Conservation (phyloP, 2,329 filamentous ascomycete species). For the Acarospora socialis region DNA sequence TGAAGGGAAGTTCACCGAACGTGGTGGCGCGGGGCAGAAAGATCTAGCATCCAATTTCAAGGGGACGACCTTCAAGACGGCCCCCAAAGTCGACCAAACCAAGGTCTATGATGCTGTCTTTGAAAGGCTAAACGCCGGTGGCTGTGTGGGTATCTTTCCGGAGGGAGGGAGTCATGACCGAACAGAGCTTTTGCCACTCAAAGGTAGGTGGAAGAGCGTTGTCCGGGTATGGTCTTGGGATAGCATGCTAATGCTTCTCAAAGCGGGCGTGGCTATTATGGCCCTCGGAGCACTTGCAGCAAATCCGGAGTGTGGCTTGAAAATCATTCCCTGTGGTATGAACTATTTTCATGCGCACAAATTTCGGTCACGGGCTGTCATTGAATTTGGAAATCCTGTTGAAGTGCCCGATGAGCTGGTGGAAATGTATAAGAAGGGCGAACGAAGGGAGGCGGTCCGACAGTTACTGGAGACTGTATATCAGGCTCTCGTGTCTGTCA, state of each 20-base stretch:
- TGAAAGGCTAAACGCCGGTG: conserved; percentile 62
- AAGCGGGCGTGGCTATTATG: conserved; percentile 94
- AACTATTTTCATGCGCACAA: conserved; percentile 99
- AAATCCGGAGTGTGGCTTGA: conserved; percentile 73
- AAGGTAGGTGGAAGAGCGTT: conserved; percentile 35
- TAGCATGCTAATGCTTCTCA: conserved; percentile 8
- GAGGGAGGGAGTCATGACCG: conserved; percentile 94
- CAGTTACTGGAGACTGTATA: conserved; percentile 76
- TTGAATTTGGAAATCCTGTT: conserved; percentile 85
- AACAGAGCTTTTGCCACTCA: conserved; percentile 78
- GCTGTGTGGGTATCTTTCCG: conserved; percentile 91
- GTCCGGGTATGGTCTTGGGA: conserved; percentile 4
- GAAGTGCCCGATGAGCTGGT: conserved; percentile 73
- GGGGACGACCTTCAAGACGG: conserved; percentile 73
- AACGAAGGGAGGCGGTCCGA: conserved; percentile 75
- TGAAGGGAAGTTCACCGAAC: conserved; percentile 48
- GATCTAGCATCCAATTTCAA: conserved; percentile 43
- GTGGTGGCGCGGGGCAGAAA: conserved; percentile 37
- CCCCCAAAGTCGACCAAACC: conserved; percentile 87
- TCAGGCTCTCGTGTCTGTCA: conserved; percentile 71
- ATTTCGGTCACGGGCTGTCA: conserved; percentile 86
- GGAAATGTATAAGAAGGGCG: conserved; percentile 67
- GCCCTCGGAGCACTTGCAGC: conserved; percentile 78
- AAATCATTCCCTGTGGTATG: conserved; percentile 95
- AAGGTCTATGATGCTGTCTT: conserved; percentile 92